Evolutionary conservation across 2,329 filamentous ascomycete species (phyloP), one percentile per base, ranked within the genome.

Genomic region (Neofusicoccum sp.): DNA sequence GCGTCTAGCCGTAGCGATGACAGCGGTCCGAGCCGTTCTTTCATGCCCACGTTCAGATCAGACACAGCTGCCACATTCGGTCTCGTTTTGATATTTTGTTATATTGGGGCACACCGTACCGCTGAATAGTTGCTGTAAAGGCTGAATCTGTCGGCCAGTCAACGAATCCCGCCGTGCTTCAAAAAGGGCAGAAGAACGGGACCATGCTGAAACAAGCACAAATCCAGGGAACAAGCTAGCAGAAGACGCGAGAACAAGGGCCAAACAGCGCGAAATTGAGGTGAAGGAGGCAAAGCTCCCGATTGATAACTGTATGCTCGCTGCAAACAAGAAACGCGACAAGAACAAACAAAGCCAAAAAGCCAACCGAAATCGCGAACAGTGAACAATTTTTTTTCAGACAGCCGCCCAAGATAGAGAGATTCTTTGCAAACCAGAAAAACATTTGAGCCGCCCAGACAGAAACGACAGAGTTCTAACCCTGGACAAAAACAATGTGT

Each of bases 401-500:
- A 56, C 51, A 56, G 51, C 51, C 51, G 33, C 51, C 51, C 51
- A 56, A n/a, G 51, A 56, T 56, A 43, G 36, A 56, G 51, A 20
- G 24, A 54, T 56, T 56, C 51, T 56, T 56, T 56, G 51, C 51
- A 43, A 11, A 56, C 38, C 38, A 56, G 36, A 41, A 56, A 56
- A 33, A 26, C n/a, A 56, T n/a, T 12, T 56, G 14, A 56, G 40
- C 51, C 51, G 51, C 51, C 51, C 51, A 56, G 24, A 56, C 51
- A 56, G 51, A 56, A 56, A 56, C 51, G 51, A 56, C 51, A 56
- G 51, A 56, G 51, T 43, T 43, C 51, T 56, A 56, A 56, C 51
- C 51, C 51, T 56, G 41, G 38, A 26, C 36, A 41, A 43, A 20
- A 12, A 38, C 38, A 53, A 40, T 56, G 26, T 33, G 38, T 43